A percentile compares a stretch with the other conserved stretches of the same genome.
Conservation (phyloP, 176 grass and related monocot species). For the Alloteropsis semialata region DNA sequence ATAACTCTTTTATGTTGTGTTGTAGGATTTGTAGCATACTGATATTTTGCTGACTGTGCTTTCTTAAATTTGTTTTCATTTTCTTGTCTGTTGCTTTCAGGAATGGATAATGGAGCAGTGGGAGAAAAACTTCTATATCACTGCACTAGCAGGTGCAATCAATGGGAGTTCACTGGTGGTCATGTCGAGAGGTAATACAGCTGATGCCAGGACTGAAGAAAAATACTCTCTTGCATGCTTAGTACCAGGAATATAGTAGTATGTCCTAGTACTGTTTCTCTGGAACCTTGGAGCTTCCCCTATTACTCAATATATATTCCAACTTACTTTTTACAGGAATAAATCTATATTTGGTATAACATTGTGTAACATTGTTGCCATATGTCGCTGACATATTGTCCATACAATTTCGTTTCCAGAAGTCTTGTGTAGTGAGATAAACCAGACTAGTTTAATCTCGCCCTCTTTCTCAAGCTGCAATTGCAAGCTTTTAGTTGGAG, state of each 20-base stretch:
- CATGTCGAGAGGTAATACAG: slow-evolving; percentile 83
- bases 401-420: background rate
- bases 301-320: background rate
- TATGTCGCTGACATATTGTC: background rate
- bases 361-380: background rate
- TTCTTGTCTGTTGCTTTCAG: slow-evolving; percentile 19
- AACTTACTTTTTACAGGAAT: background rate
- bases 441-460: background rate
- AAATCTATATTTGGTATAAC: background rate
- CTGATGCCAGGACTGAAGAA: slow-evolving; percentile 6
- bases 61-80: slow-evolving; percentile 23
- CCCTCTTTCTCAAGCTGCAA: background rate
- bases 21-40: background rate
- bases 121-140: slow-evolving; percentile 95
- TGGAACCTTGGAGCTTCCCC: background rate
- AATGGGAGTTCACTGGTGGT: slow-evolving; percentile 89
- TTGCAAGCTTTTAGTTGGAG: background rate
- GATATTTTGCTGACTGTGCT: background rate
- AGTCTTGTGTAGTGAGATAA: background rate
- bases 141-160: slow-evolving; percentile 67
- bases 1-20: background rate
- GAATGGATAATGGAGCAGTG: slow-evolving; percentile 99
- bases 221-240: background rate
- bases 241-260: background rate
- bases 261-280: slow-evolving; percentile 16